Percentiles rank a stretch among this genome's conserved stretches.
phyloP scores from a whole-genome alignment of 805 yeast genomes.

The Maudiozyma barnettii region DNA sequence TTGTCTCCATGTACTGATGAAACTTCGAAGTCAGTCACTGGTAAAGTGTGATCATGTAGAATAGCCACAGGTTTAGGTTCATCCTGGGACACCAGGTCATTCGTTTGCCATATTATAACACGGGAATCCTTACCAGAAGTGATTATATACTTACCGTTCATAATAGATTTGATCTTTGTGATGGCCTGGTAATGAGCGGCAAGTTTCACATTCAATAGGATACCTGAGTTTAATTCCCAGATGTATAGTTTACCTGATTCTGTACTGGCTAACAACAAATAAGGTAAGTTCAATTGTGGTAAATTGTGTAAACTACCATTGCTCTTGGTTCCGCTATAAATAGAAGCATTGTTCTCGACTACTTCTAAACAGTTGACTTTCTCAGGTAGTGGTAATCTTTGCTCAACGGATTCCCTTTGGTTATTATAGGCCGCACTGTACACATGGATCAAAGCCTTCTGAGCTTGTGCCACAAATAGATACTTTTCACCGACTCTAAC shows the following conservation, averaged over 20 bases:
- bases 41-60: conserved; percentile 48
- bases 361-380: conserved; percentile 41
- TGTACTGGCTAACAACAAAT: conserved; percentile 58
- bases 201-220: conserved; percentile 59
- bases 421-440: conserved; percentile 40
- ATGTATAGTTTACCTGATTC: conserved; percentile 61
- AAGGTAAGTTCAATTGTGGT: conserved; percentile 44
- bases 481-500: conserved; percentile 47
- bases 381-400: conserved; percentile 79
- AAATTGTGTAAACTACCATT: conserved; percentile 8
- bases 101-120: conserved; percentile 59
- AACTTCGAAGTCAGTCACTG: conserved; percentile 34
- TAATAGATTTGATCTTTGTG: conserved; percentile 46
- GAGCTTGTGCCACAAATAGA: conserved; percentile 54
- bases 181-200: conserved; percentile 73
- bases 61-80: conserved; percentile 48
- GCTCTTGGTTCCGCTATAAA: neutral
- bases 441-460: conserved; percentile 65
- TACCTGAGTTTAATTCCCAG: conserved; percentile 81
- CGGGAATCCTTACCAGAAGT: conserved; percentile 81
- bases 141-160: conserved; percentile 56
- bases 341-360: conserved; percentile 9
- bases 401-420: conserved; percentile 49
- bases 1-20: conserved; percentile 37
- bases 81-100: conserved; percentile 40